A percentile compares a stretch with the other conserved stretches of the same genome.
These are phyloP conservation scores for Lagenidium giganteum DNA, from an alignment of 352 stramenopile genomes.

Conservation along the genomic window DNA sequence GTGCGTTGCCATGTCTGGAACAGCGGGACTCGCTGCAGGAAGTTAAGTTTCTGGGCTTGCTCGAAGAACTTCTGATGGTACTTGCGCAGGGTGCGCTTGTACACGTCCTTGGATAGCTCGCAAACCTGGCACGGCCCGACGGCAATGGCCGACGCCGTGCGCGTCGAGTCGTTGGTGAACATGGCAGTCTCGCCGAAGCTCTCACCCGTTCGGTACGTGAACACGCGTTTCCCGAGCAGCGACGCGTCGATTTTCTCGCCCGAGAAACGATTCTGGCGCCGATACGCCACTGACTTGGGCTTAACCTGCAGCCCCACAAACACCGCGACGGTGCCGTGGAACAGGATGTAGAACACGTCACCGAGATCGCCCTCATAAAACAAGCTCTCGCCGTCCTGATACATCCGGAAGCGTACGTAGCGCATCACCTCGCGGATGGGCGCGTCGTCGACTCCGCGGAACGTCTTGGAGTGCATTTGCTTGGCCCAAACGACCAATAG, in stretches of 20 bases:
- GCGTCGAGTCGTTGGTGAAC: slow-evolving; percentile 40
- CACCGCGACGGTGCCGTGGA: slow-evolving; percentile 45
- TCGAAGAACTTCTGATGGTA: slow-evolving; percentile 46
- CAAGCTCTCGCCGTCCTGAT: slow-evolving; percentile 36
- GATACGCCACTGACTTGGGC: background rate
- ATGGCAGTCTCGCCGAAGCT: slow-evolving; percentile 50
- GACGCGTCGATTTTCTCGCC: slow-evolving; percentile 6
- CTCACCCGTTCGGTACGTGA: slow-evolving; percentile 42
- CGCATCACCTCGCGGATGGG: slow-evolving; percentile 34
- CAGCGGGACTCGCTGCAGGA: slow-evolving; percentile 38
- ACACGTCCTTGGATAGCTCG: slow-evolving; percentile 40
- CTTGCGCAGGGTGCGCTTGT: slow-evolving; percentile 35
- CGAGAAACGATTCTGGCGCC: slow-evolving; percentile 4
- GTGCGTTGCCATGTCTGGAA: slow-evolving; percentile 38
- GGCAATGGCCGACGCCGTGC: slow-evolving; percentile 49
- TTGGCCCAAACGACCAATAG: slow-evolving; percentile 34
- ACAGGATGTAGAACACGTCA: slow-evolving; percentile 46
- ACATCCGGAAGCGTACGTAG: slow-evolving; percentile 33
- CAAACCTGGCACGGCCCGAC: slow-evolving; percentile 35
- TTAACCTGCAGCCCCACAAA: slow-evolving; percentile 34
- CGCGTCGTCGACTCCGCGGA: slow-evolving; percentile 27
- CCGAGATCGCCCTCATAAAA: slow-evolving; percentile 57
- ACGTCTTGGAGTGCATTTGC: slow-evolving; percentile 40
- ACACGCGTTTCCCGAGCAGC: slow-evolving; percentile 33
- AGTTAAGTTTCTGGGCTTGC: slow-evolving; percentile 43